phyloP scores from a whole-genome alignment of 306 rosid species.

The Trifolium subterraneum region DNA sequence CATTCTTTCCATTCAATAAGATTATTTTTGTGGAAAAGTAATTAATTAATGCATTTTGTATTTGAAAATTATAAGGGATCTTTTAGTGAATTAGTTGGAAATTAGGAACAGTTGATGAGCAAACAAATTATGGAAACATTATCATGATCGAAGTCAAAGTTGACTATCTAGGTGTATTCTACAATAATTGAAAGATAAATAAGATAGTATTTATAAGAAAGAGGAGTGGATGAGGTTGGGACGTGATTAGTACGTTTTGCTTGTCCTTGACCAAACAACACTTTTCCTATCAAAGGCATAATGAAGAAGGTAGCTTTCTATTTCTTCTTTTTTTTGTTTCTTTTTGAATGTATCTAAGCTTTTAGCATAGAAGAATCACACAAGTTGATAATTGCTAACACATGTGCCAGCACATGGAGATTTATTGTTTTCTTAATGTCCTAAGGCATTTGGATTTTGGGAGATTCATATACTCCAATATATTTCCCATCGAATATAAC shows the following conservation, averaged over 20 bases:
- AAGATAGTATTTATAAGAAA: conserved; percentile 8
- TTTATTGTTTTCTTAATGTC: conserved; percentile 44
- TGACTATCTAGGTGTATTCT: conserved; percentile 4
- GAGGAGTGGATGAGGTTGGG: conserved; percentile 36
- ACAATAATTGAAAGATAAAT: conserved; percentile 38
- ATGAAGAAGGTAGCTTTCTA: conserved; percentile 40
- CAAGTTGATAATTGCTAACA: conserved; percentile 39
- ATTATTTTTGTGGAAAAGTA: too few relatives aligned
- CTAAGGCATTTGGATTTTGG: conserved; percentile 42
- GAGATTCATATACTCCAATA: conserved; percentile 1
- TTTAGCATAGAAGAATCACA: conserved; percentile 28
- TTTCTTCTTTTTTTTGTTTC: conserved; percentile 17
- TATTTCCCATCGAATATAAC: conserved; percentile 39
- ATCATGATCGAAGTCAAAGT: conserved; percentile 42
- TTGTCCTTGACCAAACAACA: conserved; percentile 41
- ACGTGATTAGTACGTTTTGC: conserved; percentile 31
- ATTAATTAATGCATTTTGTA: too few relatives aligned
- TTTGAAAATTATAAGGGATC: too few relatives aligned
- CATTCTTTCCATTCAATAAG: too few relatives aligned
- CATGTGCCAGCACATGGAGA: conserved; percentile 48
- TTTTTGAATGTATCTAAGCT: conserved; percentile 27
- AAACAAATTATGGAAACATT: background rate
- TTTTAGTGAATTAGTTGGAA: too few relatives aligned
- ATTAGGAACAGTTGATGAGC: too few relatives aligned
- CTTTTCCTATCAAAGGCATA: conserved; percentile 33